These are phyloP conservation scores for Achlya hypogyna DNA, from an alignment of 352 stramenopile genomes.

Conservation along the genomic window DNA sequence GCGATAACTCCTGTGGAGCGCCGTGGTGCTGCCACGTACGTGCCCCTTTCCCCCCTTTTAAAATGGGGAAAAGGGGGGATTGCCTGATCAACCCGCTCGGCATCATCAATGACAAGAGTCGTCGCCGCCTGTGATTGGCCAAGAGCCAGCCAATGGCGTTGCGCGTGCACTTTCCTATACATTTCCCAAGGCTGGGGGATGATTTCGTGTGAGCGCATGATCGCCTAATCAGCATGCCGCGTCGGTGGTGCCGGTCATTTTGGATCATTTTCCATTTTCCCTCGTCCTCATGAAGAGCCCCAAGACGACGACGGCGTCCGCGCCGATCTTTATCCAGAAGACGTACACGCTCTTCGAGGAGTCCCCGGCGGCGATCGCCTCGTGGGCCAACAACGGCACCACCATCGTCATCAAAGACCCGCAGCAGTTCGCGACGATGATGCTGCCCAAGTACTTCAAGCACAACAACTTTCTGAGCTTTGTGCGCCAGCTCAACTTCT, in stretches of 20 bases:
- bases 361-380: conserved; percentile 62
- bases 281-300: neutral
- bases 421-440: conserved; percentile 84
- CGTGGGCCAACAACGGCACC: conserved; percentile 67
- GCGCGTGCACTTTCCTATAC: neutral
- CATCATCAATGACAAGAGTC: conserved; percentile 4
- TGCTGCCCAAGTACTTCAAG: conserved; percentile 92
- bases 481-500: conserved; percentile 91
- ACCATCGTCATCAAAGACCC: conserved; percentile 90
- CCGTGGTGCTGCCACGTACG: neutral
- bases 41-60: too few relatives aligned
- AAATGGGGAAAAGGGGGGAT: too few relatives aligned
- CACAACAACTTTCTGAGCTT: conserved; percentile 93
- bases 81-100: neutral
- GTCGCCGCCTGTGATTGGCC: neutral
- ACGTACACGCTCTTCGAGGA: conserved; percentile 91
- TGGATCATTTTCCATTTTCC: neutral
- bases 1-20: neutral
- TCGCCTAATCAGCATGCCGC: neutral
- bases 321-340: conserved; percentile 87
- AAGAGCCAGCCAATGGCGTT: neutral
- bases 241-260: neutral
- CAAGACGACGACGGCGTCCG: conserved; percentile 15
- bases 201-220: neutral
- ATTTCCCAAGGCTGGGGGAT: neutral